Base-by-base conservation (phyloP, 2,329 filamentous ascomycete species). In the Phaeophleospora eucalypticola region DNA sequence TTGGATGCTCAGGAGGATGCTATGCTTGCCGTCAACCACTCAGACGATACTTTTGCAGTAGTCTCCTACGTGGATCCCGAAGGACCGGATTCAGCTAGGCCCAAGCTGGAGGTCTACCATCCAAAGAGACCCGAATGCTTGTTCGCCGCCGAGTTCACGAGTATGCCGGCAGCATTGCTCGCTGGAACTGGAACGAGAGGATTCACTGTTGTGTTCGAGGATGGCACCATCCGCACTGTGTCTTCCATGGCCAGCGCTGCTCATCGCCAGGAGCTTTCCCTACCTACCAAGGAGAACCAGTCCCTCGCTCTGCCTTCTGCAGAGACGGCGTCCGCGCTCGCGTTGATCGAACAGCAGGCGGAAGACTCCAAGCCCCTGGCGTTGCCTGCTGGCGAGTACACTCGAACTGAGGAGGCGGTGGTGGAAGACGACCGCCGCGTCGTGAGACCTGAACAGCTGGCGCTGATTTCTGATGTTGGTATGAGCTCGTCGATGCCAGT, bases 171-270 rank as follows among this genome's bases (percentile, higher is more conserved):
- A 17, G 81, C 84, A 10, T 68, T 95, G 1, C 71, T 88, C 2
- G 77, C 87, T 2, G 76, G 80, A 16, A 72, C 77, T 10, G 76
- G 75, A 16, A 79, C 81, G 2, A 82, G 80, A 37, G 88, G 89
- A 3, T 95, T 88, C 64, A 71, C 93, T 33, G 71, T 84, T 8
- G 68, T 95, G 4, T 89, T 95, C 63, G 77, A 84, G n/a, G 75
- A 80, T 0, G 87, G 88, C 12, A 84, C 87, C 59, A 73, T 95
- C 33, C 82, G 81, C 20, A 60, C 66, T 4, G 58, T 76, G 9
- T 64, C 53, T 7, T 49, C 45, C 35, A 39, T 45, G 27, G 21
- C 27, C 17, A 32, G 15, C 20, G 10, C 40, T 17, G 40, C 29
- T 16, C 39, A 16, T 8, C n/a, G n/a, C 4, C 4, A 33, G 10